Evolutionary conservation across 108 stramenopile species (phyloP), one percentile per base, ranked within the genome.

Genomic region (Mayamaea pseudoterrestris): DNA sequence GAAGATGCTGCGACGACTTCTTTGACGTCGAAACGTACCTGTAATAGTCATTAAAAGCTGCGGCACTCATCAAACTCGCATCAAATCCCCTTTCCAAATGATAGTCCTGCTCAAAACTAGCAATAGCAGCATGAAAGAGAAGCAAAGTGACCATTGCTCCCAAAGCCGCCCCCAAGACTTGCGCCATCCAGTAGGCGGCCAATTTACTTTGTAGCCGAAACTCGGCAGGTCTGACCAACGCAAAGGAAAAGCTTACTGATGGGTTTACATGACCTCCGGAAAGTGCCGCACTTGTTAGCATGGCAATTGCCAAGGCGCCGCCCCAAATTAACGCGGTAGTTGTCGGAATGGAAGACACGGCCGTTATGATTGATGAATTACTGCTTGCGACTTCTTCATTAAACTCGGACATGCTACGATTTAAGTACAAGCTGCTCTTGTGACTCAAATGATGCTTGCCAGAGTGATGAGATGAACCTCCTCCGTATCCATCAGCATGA

Each of bases 181-280:
- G 59, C 1, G 51, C 59, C 0, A 28, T 3, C 2, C 11, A 12
- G 26, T 35, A 60, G 23, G 51, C 41, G 0, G 43, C 0, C 9
- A 53, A 14, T 21, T 60, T 60, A n/a, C n/a, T n/a, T 21, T 27
- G 17, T 8, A 13, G 24, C 6, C 3, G 28, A 28, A 51, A 51
- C 5, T 41, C 35, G 32, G 32, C 32, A 13, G 32, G 32, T 6
- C 60, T 25, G 5, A 47, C 18, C 4, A 54, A n/a, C 14, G 35
- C 26, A 44, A 61, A 55, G 17, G 60, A 13, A 0, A 61, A 1
- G 13, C 48, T 55, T 13, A 61, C 31, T 13, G 60, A 51, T 4
- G 60, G 60, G 44, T 61, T 61, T 1, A 61, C 22, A 13, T 47
- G 45, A 26, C 54, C 61, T 11, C 55, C 61, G 8, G 44, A 47